These are phyloP conservation scores for Flaveria sonorensis DNA, from an alignment of 129 eudicot species.

Conservation along the genomic window DNA sequence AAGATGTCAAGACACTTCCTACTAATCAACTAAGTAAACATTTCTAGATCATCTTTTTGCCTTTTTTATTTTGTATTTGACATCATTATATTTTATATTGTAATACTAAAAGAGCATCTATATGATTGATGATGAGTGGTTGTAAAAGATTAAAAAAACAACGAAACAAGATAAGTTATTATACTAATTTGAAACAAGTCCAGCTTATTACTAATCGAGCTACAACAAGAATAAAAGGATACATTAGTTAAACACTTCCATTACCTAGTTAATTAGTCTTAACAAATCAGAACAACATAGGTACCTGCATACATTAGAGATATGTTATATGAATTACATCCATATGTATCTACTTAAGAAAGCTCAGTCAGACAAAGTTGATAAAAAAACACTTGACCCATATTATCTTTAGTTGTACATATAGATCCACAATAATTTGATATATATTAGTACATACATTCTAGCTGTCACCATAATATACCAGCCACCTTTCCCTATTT, in stretches of 20 bases:
- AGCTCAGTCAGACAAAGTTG: constrained; percentile 24
- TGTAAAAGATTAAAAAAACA: constrained; percentile 1
- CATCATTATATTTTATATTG: not conserved
- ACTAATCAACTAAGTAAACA: not conserved
- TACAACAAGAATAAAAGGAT: not conserved
- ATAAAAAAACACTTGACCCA: constrained; percentile 27
- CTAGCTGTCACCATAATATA: constrained; percentile 35
- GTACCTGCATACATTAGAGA: constrained; percentile 28
- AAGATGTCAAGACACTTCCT: not conserved
- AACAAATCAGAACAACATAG: constrained; percentile 27
- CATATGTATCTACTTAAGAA: constrained; percentile 26
- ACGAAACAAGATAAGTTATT: constrained; percentile 1
- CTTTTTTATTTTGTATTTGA: not conserved
- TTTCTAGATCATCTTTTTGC: not conserved
- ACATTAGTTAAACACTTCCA: constrained; percentile 17
- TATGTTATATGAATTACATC: constrained; percentile 31
- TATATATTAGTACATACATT: constrained; percentile 37
- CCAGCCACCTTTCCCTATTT: constrained; percentile 20
- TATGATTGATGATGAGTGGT: not conserved
- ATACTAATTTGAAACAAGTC: not conserved
- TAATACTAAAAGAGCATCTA: not conserved
- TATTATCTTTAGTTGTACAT: constrained; percentile 39
- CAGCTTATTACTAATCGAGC: constrained; percentile 1
- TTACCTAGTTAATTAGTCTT: constrained; percentile 29
- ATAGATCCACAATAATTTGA: constrained; percentile 20